A percentile compares a stretch with the other conserved stretches of the same genome.
phyloP scores from a whole-genome alignment of 176 grass and related monocot species.

The Carex pumila region DNA sequence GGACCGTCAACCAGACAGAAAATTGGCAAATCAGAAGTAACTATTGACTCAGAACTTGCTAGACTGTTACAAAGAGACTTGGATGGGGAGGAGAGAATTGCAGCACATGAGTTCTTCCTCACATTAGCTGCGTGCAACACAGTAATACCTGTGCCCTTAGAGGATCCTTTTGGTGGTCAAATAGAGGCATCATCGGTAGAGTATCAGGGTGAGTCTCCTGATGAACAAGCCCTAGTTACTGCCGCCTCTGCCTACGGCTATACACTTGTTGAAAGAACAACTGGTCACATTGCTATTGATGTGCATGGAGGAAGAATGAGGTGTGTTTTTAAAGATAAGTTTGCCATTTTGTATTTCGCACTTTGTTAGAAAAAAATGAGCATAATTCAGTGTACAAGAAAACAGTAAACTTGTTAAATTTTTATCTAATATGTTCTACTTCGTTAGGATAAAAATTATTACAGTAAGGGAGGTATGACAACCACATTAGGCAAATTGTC shows the following conservation, averaged over 20 bases:
- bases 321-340: slow-evolving; percentile 27
- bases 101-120: slow-evolving; percentile 95
- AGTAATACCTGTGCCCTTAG: slow-evolving; percentile 73
- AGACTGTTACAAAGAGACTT: slow-evolving; percentile 58
- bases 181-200: slow-evolving; percentile 31
- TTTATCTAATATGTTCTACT: background rate
- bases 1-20: slow-evolving; percentile 35
- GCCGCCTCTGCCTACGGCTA: slow-evolving; percentile 86
- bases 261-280: slow-evolving; percentile 84
- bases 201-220: slow-evolving; percentile 98
- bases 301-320: slow-evolving; percentile 76
- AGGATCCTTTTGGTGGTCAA: slow-evolving; percentile 24
- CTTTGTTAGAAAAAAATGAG: background rate
- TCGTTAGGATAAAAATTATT: background rate
- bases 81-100: slow-evolving; percentile 68
- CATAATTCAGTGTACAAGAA: background rate
- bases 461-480: background rate
- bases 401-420: background rate
- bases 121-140: slow-evolving; percentile 98
- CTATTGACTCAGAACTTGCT: slow-evolving; percentile 54
- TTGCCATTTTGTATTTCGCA: background rate
- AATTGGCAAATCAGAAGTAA: slow-evolving; percentile 41
- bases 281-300: slow-evolving; percentile 89
- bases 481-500: background rate
- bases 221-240: slow-evolving; percentile 91